A percentile compares a stretch with the other conserved stretches of the same genome.
Evolutionary conservation across 202 grass and related monocot species (phyloP).

Genomic region (Alloteropsis angusta): DNA sequence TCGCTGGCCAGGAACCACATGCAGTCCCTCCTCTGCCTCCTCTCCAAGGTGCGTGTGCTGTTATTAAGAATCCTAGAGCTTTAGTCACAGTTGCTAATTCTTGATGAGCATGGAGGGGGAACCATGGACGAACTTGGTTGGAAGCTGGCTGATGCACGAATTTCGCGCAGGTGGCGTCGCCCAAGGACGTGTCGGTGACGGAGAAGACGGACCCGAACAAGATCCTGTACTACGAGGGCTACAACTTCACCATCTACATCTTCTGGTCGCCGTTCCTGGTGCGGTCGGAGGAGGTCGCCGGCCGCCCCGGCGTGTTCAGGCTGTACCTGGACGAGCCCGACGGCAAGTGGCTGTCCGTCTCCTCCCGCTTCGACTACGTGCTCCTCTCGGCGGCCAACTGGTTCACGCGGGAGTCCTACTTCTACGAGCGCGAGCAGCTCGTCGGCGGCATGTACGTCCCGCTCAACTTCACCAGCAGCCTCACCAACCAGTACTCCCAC

Average conservation of each 20-base stretch:
- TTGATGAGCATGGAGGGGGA: no score
- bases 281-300: slow-evolving; percentile 18
- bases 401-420: slow-evolving; percentile 40
- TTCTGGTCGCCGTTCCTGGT: slow-evolving; percentile 70
- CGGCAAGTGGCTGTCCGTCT: slow-evolving; percentile 29
- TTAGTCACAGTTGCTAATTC: not conserved
- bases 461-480: slow-evolving; percentile 39
- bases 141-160: not conserved
- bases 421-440: slow-evolving; percentile 44
- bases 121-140: not conserved
- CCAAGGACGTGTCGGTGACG: slow-evolving; percentile 28
- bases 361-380: slow-evolving; percentile 43
- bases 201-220: slow-evolving; percentile 16
- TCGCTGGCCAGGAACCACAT: slow-evolving; percentile 66
- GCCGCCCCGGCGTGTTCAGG: slow-evolving; percentile 9
- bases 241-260: slow-evolving; percentile 53
- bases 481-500: slow-evolving; percentile 43
- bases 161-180: slow-evolving; percentile 43
- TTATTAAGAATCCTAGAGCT: not conserved
- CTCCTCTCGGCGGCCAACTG: slow-evolving; percentile 60
- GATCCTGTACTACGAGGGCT: slow-evolving; percentile 32
- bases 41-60: slow-evolving; percentile 41
- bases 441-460: slow-evolving; percentile 51
- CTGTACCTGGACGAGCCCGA: slow-evolving; percentile 66
- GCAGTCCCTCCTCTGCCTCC: slow-evolving; percentile 61